phyloP scores from a whole-genome alignment of 768 basidiomycete species.

The Rhodotorula paludigena region DNA sequence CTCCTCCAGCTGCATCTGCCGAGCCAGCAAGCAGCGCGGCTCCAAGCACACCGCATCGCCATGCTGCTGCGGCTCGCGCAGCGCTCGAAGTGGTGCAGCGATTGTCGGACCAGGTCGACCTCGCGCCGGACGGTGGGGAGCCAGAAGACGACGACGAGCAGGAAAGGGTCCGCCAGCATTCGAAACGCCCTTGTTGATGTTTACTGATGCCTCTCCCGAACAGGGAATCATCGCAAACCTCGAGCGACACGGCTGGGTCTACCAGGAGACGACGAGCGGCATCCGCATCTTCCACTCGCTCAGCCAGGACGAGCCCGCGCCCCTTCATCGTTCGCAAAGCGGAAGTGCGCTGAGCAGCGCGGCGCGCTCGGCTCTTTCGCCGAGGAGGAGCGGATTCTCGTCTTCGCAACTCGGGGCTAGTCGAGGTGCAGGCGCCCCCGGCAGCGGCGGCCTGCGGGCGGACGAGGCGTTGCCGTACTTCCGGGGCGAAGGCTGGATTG shows the following conservation, averaged over 20 bases:
- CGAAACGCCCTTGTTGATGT: not conserved
- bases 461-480: conserved; percentile 31
- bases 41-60: not conserved
- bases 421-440: too few species aligned
- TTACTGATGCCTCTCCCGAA: too few species aligned
- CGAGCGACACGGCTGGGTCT: conserved; percentile 21
- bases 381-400: too few species aligned
- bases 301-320: not conserved
- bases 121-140: not conserved
- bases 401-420: too few species aligned
- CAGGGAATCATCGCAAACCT: conserved; percentile 32
- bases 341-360: not conserved
- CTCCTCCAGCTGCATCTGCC: too few species aligned
- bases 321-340: not conserved
- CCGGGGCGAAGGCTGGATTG: conserved; percentile 33
- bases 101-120: conserved; percentile 1
- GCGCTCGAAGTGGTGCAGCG: conserved; percentile 1
- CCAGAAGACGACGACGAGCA: not conserved
- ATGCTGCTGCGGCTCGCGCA: not conserved
- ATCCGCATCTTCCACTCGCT: conserved; percentile 26
- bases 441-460: conserved; percentile 14
- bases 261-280: conserved; percentile 11
- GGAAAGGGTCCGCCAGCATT: not conserved
- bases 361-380: not conserved
- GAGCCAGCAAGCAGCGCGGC: not conserved